phyloP scores from a whole-genome alignment of 1,284 basidiomycete species.

The Naganishia sp. region DNA sequence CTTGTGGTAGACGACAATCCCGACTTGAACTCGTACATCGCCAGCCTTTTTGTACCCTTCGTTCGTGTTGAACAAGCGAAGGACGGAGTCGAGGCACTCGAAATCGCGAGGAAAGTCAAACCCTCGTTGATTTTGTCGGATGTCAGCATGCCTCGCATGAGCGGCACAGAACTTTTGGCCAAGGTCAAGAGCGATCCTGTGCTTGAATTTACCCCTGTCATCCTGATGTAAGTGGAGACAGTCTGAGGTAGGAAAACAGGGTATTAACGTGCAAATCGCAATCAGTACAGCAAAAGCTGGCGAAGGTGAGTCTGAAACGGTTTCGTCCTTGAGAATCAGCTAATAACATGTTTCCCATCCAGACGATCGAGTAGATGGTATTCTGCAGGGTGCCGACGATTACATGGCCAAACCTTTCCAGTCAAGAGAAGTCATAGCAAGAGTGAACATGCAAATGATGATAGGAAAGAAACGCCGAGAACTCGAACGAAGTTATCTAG shows the following conservation, averaged over 20 bases:
- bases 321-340: not conserved
- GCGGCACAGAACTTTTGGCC: conserved; percentile 24
- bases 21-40: conserved; percentile 50
- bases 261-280: too few species aligned
- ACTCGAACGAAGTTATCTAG: conserved; percentile 47
- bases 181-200: conserved; percentile 12
- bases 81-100: conserved; percentile 53
- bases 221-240: conserved; percentile 37
- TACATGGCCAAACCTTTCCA: conserved; percentile 51
- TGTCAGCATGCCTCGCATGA: conserved; percentile 54
- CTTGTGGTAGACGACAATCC: conserved; percentile 48
- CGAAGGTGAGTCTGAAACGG: conserved; percentile 19
- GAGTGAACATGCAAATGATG: conserved; percentile 50
- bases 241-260: too few species aligned
- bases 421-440: conserved; percentile 54
- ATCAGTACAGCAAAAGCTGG: conserved; percentile 40
- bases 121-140: conserved; percentile 53
- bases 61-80: conserved; percentile 53
- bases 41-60: conserved; percentile 49
- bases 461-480: conserved; percentile 45
- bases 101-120: conserved; percentile 42
- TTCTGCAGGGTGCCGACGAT: conserved; percentile 54
- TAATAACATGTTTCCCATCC: not conserved
- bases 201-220: conserved; percentile 41
- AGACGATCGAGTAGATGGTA: conserved; percentile 42